Evolutionary conservation across 352 stramenopile species (phyloP), one percentile per base, ranked within the genome.

Genomic region (Peronosclerospora sorghi): DNA sequence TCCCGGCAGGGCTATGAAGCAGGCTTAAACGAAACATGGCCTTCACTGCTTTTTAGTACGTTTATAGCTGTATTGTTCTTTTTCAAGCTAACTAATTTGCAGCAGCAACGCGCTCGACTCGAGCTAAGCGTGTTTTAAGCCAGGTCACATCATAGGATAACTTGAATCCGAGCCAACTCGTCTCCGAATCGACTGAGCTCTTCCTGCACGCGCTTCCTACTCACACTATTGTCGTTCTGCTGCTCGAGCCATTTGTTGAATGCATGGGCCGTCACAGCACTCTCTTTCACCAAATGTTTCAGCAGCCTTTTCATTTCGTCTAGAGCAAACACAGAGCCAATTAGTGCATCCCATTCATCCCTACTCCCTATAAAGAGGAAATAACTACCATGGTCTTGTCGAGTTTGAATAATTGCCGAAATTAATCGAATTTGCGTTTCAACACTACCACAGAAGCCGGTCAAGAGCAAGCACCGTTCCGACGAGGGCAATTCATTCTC

Each of bases 171-270:
- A 51, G 65, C 60, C 56, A 88, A 42, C 35, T 79, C 68, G 47
- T 83, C 71, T 68, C 86, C 58, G 55, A 86, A 85, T 60, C 72
- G 59, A 40, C 73, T 69, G 37, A 88, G 62, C 43, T 79, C 68
- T 19, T 65, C 66, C 34, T 83, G 43, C 43, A 77, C 73, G 20
- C 71, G 66, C 66, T 83, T 83, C 55, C 75, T 77, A 62, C 54
- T 62, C 40, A 71, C 64, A 64, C 69, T 86, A 69, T 74, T 74
- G 62, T 88, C 73, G 48, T 69, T 65, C 59, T 82, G 81, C 32
- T 85, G 54, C 38, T 84, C 73, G 12, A 83, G 63, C 78, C 78
- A 91, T 48, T 74, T 82, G 58, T 23, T 58, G 19, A 85, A 73
- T 21, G 75, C 69, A 2, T 58, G 58, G 2, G 56, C 56, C 28